Base-by-base conservation (phyloP, 345 rosid species). In the Pelargonium nanum region DNA sequence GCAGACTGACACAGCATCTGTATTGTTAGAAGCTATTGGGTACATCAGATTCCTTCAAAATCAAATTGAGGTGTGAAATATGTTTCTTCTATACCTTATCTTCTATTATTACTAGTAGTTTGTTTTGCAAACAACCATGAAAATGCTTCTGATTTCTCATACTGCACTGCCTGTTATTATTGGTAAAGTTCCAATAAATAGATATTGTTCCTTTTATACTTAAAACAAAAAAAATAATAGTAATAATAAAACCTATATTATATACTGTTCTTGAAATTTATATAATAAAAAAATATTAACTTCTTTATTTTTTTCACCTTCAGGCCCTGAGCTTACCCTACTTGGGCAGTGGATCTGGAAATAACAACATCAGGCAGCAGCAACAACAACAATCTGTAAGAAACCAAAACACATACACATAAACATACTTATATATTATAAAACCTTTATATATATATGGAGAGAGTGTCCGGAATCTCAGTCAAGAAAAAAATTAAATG, bases 1-100 rank as follows among this genome's bases (percentile, higher is more conserved):
- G 85, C 97, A 93, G 99, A 93, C 97, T 86, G 99, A 93, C 92
- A 90, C 99, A 60, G 99, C 97, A 63, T 93, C 99, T 70, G 99
- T 93, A 71, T 74, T 93, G 91, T 79, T 85, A 84, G 99, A 93
- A 73, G 85, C 97, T 65, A 87, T 90, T 77, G 99, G 97, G 74
- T 90, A 93, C 86, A 93, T 93, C 76, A 90, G 99, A 93, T 90
- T 90, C 99, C 99, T 93, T 70, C 96, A 90, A 67, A 80, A 83
- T 86, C 99, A 93, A 81, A 84, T 91, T 84, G 91, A 91, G 97
- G 97, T 91, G 72, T 85, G 81, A 84, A 87, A 88, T 73, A 63
- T 78, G 74, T 55, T 68, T 68, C 59, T 70, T 70, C 34, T 64
- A 64, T 51, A 56, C 56, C 58, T 61, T 24, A 28, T 65, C 12